A percentile compares a stretch with the other conserved stretches of the same genome.
Conservation (phyloP, 306 rosid species). For the Amphicarpaea edgeworthii region DNA sequence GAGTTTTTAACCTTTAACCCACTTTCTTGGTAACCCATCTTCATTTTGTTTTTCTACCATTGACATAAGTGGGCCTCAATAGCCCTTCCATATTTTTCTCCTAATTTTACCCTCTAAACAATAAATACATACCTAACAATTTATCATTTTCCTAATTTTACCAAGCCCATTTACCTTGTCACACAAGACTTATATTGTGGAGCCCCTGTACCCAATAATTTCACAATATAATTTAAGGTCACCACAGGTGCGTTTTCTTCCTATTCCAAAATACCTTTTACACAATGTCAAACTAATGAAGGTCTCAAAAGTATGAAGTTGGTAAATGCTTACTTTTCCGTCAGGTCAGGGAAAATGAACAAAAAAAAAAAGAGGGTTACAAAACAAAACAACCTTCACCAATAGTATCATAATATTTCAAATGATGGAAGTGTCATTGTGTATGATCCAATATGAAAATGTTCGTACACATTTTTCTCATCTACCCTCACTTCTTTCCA, state of each 20-base stretch:
- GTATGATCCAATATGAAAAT: slow-evolving; percentile 60
- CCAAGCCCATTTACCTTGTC: background rate
- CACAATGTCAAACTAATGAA: slow-evolving; percentile 52
- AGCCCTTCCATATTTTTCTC: too few relatives aligned
- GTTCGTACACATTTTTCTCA: slow-evolving; percentile 46
- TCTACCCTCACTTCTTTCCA: slow-evolving; percentile 59
- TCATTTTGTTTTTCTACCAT: background rate
- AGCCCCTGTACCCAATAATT: slow-evolving; percentile 10
- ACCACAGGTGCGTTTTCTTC: slow-evolving; percentile 41
- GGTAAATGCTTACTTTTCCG: slow-evolving; percentile 57
- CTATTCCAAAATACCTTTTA: slow-evolving; percentile 42
- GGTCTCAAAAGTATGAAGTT: slow-evolving; percentile 61
- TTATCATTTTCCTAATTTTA: background rate
- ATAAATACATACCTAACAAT: slow-evolving; percentile 29
- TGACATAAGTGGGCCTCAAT: too few relatives aligned
- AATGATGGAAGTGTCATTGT: slow-evolving; percentile 55
- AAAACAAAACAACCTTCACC: slow-evolving; percentile 7
- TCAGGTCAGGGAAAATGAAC: slow-evolving; percentile 22
- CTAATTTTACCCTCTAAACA: background rate
- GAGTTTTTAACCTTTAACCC: background rate
- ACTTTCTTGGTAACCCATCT: background rate
- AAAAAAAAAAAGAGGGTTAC: background rate
- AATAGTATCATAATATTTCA: slow-evolving; percentile 36
- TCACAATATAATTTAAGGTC: slow-evolving; percentile 2
- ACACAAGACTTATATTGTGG: background rate